phyloP scores from a whole-genome alignment of 202 grass and related monocot species.

The Tripidium arundinaceum region DNA sequence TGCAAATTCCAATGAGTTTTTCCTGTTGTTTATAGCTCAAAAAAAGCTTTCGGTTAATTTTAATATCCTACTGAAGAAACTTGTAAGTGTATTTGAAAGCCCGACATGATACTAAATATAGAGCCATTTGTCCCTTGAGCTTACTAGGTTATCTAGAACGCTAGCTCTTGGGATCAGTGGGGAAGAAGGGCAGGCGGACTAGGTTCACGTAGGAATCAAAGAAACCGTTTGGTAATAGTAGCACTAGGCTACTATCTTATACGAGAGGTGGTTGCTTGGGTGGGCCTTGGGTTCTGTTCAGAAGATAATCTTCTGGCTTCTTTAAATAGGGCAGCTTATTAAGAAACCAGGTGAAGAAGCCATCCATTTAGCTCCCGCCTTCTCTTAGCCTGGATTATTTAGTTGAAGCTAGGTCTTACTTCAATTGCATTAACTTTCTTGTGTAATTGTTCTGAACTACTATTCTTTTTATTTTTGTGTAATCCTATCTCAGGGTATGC shows the following conservation, averaged over 20 bases:
- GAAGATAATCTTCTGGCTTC: background rate
- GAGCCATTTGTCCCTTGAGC: background rate
- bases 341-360: background rate
- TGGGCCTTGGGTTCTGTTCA: background rate
- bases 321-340: background rate
- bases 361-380: background rate
- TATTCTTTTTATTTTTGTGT: background rate
- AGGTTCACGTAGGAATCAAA: background rate
- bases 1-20: background rate
- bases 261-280: background rate
- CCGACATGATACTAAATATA: background rate
- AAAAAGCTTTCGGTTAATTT: constrained; percentile 1
- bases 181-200: background rate
- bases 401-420: background rate
- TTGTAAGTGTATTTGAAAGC: background rate
- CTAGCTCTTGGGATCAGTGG: background rate
- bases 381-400: background rate
- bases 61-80: background rate
- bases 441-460: constrained; percentile 1
- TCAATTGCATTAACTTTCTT: constrained; percentile 1
- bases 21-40: background rate
- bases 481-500: constrained; percentile 51
- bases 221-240: background rate
- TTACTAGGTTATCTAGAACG: background rate
- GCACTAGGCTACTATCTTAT: background rate